Base-by-base conservation (phyloP, 2,329 filamentous ascomycete genomes). In the Cladosporium oxysporum region DNA sequence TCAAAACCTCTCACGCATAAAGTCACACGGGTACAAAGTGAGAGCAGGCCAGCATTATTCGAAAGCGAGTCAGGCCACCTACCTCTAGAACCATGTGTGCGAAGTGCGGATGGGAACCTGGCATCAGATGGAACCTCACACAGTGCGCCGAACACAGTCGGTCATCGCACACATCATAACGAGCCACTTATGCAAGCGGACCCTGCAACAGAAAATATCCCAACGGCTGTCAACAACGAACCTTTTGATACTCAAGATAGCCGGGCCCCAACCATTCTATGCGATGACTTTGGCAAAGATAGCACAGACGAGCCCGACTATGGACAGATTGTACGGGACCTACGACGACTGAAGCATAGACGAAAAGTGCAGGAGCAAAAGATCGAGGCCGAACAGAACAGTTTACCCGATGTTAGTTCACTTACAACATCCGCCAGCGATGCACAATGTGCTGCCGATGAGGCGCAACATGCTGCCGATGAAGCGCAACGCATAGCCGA, bases 311-410 rank as follows among this genome's bases (percentile, higher is more conserved):
- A 26, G 16, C n/a, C 47, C 23, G 47, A 50, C 47, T 50, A 23
- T 23, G 47, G 21, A 50, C 16, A 29, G 21, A 33, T 33, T 18
- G 53, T 57, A 29, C 53, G 28, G 16, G 8, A 21, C 5, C 7
- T 35, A 16, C 29, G 14, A 7, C 53, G 53, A 11, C 5, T 33
- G n/a, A 29, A 57, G 29, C 31, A 33, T n/a, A n/a, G 33, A 35
- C 68, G 52, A 12, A 69, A 59, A 21, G 69, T 71, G 26, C 72
- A 71, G 64, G 73, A 70, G 26, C 63, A 70, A 14, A 74, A 67
- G 12, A 71, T 62, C 23, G 71, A 55, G n/a, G 67, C 62, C 0
- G 72, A 71, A 2, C 72, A 37, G 31, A 65, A 33, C n/a, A 41
- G 29, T n/a, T 29, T 33, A n/a, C 28, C 47, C n/a, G 47, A 50